Conservation (phyloP, 257 asterid species). For the Lycium barbarum region DNA sequence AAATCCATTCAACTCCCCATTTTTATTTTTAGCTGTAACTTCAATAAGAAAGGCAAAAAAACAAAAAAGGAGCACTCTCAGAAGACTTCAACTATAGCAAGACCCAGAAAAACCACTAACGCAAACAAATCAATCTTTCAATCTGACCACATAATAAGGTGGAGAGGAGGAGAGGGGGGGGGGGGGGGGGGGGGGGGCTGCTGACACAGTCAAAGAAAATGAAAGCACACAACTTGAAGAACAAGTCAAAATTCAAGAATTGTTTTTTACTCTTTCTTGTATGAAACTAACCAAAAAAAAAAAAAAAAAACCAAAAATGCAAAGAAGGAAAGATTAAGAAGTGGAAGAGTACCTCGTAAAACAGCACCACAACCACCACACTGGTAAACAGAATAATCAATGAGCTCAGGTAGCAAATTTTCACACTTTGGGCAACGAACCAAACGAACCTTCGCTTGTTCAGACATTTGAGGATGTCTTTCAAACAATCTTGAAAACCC, state of each 20-base stretch:
- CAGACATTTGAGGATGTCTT: conserved; percentile 56
- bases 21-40: conserved; percentile 67
- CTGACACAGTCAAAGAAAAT: conserved; percentile 19
- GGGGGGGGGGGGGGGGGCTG: not conserved
- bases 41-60: conserved; percentile 35
- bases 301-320: conserved; percentile 9
- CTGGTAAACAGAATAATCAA: conserved; percentile 71
- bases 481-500: conserved; percentile 35
- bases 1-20: conserved; percentile 60
- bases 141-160: not conserved
- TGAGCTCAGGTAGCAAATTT: conserved; percentile 76
- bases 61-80: not conserved
- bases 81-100: not conserved
- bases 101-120: not conserved
- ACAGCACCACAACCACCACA: conserved; percentile 93
- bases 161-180: too few relatives aligned
- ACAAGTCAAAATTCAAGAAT: conserved; percentile 12
- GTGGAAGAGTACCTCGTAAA: conserved; percentile 60
- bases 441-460: conserved; percentile 70
- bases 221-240: conserved; percentile 34
- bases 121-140: conserved; percentile 25
- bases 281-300: not conserved
- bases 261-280: not conserved
- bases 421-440: conserved; percentile 89
- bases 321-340: conserved; percentile 20